Base-by-base conservation (phyloP, 1,284 basidiomycete genomes). In the Sporisorium sorghi region DNA sequence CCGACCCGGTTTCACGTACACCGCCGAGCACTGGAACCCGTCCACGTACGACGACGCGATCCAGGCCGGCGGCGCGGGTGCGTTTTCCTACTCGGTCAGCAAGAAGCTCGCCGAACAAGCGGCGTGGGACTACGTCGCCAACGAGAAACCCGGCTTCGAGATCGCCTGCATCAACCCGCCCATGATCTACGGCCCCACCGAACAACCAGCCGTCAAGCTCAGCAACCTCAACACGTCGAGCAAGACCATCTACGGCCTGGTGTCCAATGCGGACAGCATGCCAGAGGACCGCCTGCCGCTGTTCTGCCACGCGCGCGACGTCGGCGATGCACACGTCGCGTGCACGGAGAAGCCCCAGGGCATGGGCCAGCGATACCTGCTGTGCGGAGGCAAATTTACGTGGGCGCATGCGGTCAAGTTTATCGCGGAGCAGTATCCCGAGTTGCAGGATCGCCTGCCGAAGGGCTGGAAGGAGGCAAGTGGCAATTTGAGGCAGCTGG, bases 261-360 rank as follows among this genome's bases (percentile, higher is more conserved):
- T 85, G 68, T 44, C 48, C 8, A 54, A 58, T 5, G 55, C 67
- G 7, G 57, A 71, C 4, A 53, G 61, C 5, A 69, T 84, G 52
- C 84, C 84, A 0, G 78, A 72, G 35, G 80, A 85, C 50, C 73
- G 84, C 1, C 67, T 85, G 8, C 85, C 85, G 14, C 77, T 85
- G 26, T 85, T 85, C 61, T 79, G 73, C 46, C 68, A 79, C 46
- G 83, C 78, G 10, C 53, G 72, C 4, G 76, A 82, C 37, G 60
- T 79, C 14, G 84, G 77, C 0, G 52, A 75, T 24, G 85, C 84
- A 0, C 85, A 85, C 48, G 75, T 84, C 0, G 73, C 52, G 1
- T 77, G 76, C 7, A 49, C 81, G 17, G 77, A 80, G 21, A 58
- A 67, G 30, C 50, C 58, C 1, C 47, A 64, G 11, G 80, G 67